Evolutionary conservation across 352 stramenopile genomes (phyloP).

Genomic region (Globisporangium okanoganense): DNA sequence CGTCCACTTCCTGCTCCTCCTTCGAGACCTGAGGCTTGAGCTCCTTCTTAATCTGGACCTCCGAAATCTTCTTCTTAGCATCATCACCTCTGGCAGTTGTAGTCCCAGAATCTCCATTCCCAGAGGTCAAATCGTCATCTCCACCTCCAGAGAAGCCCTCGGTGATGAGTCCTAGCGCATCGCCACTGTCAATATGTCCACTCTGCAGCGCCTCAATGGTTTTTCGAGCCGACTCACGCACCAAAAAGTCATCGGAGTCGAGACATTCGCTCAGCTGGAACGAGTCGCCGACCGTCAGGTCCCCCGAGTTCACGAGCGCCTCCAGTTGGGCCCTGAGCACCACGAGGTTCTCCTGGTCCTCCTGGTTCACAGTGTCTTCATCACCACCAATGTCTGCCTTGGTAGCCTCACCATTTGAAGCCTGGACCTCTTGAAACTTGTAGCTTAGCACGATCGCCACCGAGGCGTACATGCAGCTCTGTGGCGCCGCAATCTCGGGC

Average conservation of each 20-base stretch:
- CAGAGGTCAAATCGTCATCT: neutral
- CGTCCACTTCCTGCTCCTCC: slow-evolving; percentile 54
- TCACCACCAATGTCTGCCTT: neutral
- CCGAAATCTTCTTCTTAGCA: slow-evolving; percentile 5
- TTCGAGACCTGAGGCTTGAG: slow-evolving; percentile 16
- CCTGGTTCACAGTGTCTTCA: neutral
- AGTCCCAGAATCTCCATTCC: neutral
- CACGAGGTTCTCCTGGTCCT: slow-evolving; percentile 22
- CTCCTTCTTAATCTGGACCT: neutral
- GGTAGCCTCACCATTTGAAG: neutral
- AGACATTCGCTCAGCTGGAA: slow-evolving; percentile 68
- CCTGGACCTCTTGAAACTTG: neutral
- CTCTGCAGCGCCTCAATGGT: slow-evolving; percentile 66
- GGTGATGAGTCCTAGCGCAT: slow-evolving; percentile 25
- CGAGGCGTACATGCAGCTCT: slow-evolving; percentile 33
- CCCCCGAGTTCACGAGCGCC: slow-evolving; percentile 61
- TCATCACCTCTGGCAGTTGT: slow-evolving; percentile 23
- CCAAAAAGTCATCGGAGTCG: slow-evolving; percentile 38
- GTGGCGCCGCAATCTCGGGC: slow-evolving; percentile 4
- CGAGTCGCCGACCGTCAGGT: slow-evolving; percentile 59
- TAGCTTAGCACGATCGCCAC: slow-evolving; percentile 27
- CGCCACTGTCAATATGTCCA: slow-evolving; percentile 34
- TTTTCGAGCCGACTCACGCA: slow-evolving; percentile 44
- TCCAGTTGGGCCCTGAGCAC: slow-evolving; percentile 74
- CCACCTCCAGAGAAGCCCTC: slow-evolving; percentile 29